phyloP scores from a whole-genome alignment of 2,329 filamentous ascomycete species.

The Fusarium hostae region DNA sequence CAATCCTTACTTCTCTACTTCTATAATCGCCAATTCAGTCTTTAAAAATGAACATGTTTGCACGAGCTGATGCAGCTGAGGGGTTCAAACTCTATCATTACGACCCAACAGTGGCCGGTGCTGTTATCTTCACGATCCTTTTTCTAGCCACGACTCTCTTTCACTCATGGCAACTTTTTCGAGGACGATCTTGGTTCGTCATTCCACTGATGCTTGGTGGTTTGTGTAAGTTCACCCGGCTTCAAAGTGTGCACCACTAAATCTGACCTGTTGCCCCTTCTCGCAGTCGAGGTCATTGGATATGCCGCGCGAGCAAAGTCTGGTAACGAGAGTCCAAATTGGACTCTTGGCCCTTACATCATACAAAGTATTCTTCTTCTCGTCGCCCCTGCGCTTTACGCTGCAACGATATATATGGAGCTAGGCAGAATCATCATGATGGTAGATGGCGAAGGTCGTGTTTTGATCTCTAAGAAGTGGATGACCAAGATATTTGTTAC shows the following conservation, averaged over 20 bases:
- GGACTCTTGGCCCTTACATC: neutral
- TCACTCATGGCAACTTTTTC: neutral
- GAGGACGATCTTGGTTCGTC: constrained; percentile 1
- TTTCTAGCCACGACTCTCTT: neutral
- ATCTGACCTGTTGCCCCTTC: neutral
- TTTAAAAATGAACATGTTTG: neutral
- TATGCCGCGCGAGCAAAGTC: constrained; percentile 11
- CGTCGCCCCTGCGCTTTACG: neutral
- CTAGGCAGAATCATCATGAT: neutral
- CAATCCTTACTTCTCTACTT: accelerated
- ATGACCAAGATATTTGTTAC: constrained; percentile 34
- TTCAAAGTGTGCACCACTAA: too few relatives aligned
- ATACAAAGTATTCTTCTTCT: constrained; percentile 10
- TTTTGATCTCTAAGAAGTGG: constrained; percentile 17
- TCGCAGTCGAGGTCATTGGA: neutral
- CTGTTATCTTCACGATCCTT: neutral
- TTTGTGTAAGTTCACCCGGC: neutral
- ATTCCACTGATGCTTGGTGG: neutral
- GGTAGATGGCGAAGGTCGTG: neutral
- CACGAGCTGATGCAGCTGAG: neutral
- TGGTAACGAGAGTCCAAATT: neutral
- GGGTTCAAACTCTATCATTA: neutral
- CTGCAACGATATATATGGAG: constrained; percentile 7
- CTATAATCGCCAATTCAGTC: neutral
- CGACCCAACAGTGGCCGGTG: neutral